A percentile compares a stretch with the other conserved stretches of the same genome.
Evolutionary conservation across 2,329 filamentous ascomycete genomes (phyloP).

Genomic region (Neofusicoccum sp.): DNA sequence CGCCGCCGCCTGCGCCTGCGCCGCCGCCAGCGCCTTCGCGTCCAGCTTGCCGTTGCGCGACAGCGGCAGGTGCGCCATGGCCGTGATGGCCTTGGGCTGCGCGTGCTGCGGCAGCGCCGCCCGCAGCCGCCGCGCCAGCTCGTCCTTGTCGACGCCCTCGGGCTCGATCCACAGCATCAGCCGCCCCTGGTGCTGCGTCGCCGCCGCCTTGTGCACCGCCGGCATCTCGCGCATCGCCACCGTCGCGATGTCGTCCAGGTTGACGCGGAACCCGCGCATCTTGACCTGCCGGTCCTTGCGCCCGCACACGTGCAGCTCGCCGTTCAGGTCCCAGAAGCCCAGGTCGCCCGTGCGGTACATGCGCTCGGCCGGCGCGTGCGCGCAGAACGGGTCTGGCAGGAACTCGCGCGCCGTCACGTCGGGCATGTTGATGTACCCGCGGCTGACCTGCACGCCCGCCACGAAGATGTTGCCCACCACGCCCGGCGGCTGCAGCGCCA

Average conservation of each 20-base stretch:
- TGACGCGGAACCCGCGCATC: slow-evolving; percentile 40
- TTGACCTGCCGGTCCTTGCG: slow-evolving; percentile 61
- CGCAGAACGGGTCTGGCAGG: slow-evolving; percentile 29
- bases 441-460: slow-evolving; percentile 44
- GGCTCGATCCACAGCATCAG: slow-evolving; percentile 6
- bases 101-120: neutral
- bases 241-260: slow-evolving; percentile 47
- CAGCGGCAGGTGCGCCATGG: slow-evolving; percentile 19
- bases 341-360: slow-evolving; percentile 20
- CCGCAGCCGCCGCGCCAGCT: neutral
- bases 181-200: neutral
- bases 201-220: neutral
- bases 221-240: slow-evolving; percentile 38
- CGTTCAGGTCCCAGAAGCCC: slow-evolving; percentile 36
- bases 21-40: slow-evolving; percentile 22
- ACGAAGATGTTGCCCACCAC: slow-evolving; percentile 44
- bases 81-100: neutral
- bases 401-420: slow-evolving; percentile 33
- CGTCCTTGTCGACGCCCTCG: slow-evolving; percentile 20
- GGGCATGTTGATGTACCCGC: slow-evolving; percentile 41
- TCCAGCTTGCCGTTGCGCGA: slow-evolving; percentile 36
- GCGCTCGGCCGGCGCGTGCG: slow-evolving; percentile 51
- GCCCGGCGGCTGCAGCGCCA: slow-evolving; percentile 32
- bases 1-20: slow-evolving; percentile 18
- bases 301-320: slow-evolving; percentile 58